Base-by-base conservation (phyloP, 2,329 filamentous ascomycete genomes). In the Ampelomyces quisqualis region DNA sequence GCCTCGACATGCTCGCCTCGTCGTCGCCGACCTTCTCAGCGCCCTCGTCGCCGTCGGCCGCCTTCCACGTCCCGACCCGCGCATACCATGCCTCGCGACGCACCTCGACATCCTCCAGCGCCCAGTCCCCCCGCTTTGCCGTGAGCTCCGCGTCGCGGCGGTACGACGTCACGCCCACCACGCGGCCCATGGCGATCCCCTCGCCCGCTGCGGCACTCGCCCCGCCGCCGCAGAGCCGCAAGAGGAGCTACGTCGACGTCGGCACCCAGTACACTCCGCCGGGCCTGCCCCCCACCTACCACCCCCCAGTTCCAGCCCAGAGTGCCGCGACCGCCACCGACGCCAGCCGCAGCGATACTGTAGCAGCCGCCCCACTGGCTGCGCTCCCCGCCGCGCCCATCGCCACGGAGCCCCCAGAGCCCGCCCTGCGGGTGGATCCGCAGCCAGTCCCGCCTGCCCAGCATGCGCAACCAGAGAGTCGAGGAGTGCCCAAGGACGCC, bases 261-360 rank as follows among this genome's bases (percentile, higher is more conserved):
- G 72, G 68, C 43, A 80, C 77, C 23, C 77, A 80, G 60, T 80
- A 79, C 60, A 77, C 75, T 29, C 76, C 75, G 30, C 69, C 73
- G 41, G 70, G 68, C 43, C 69, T 61, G 38, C 69, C 75, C 50
- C 69, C 73, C 45, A 74, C 74, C 38, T 68, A 66, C 38, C 59
- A 51, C 14, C 58, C 58, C 2, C 49, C 46, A 34, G n/a, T 20
- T 19, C 50, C 34, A 11, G 22, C 8, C 30, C 40, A 36, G 36
- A 31, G 15, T 24, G 33, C 8, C 13, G 20, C 3, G 23, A 10
- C 28, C 13, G 26, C 8, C 14, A 30, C 40, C 26, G 18, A 15
- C 18, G 7, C 17, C 21, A 31, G 7, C 5, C 24, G 1, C 18
- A 35, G 15, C 22, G 34, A 48, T 32, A 38, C 37, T 18, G 6